Base-by-base conservation (phyloP, 257 asterid species). In the Scutellaria baicalensis region DNA sequence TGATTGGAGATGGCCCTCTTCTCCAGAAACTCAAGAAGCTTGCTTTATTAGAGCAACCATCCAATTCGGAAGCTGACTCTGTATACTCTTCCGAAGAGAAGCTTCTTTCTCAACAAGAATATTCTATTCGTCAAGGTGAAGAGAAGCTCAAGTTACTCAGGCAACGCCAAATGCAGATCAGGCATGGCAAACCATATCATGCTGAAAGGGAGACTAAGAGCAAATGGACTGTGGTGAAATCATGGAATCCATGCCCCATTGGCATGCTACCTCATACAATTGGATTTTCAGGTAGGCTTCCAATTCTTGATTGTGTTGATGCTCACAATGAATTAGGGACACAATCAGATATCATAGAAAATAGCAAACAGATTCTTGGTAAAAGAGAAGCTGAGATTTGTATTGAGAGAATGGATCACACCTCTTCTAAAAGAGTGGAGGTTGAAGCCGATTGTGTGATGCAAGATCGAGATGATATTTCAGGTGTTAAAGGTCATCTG, bases 241-340 rank as follows among this genome's bases (percentile, higher is more conserved):
- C 87, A 21, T 90, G 97, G 97, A 90, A 67, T 43, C 84, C 85
- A 48, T 87, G 98, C 48, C 97, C 98, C 27, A 83, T 88, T 17
- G 98, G 98, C 45, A 83, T 83, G 97, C 66, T 90, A 31, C 92
- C 95, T n/a, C 81, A 79, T 47, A 27, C 75, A 8, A 70, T 84
- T 56, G 88, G 96, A 59, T 86, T 84, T 33, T 84, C 92, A 0
- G 95, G 97, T 5, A 76, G 69, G 31, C 77, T 83, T 57, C 89
- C 96, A 0, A 51, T 75, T 77, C 90, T 93, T 51, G 85, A 79
- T 61, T 75, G 70, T 21, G 66, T 48, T 68, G 79, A 42, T 17
- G 77, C 73, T 2, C 44, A 5, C 20, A 65, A 38, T 12, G 86
- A 79, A 69, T 66, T 9, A 55, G 68, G 40, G 9, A 14, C 73